These are phyloP conservation scores for Lepiota brunneoincarnata DNA, from an alignment of 768 basidiomycete species.

Conservation along the genomic window DNA sequence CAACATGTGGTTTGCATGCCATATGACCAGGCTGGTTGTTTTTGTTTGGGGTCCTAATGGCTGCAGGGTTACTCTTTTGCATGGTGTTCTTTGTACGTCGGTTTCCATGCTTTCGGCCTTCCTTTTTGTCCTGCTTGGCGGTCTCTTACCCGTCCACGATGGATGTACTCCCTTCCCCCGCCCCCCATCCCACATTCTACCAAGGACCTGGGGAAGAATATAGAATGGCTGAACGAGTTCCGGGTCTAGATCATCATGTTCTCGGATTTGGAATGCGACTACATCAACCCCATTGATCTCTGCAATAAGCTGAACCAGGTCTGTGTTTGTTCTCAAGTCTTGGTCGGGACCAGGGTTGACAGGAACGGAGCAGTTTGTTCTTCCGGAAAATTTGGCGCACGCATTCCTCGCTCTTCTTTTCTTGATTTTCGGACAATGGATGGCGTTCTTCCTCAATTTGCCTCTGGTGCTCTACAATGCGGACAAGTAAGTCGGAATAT, in stretches of 20 bases:
- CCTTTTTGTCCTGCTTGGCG: no score
- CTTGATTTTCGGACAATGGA: slow-evolving; percentile 95
- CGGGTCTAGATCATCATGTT: slow-evolving; percentile 94
- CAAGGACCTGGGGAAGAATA: not conserved
- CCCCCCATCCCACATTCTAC: not conserved
- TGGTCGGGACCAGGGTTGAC: not conserved
- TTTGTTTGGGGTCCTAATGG: slow-evolving; percentile 93
- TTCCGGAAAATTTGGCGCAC: slow-evolving; percentile 95
- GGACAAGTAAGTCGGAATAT: slow-evolving; percentile 71
- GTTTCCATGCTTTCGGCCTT: no score
- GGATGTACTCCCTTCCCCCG: not conserved
- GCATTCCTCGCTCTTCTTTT: slow-evolving; percentile 88
- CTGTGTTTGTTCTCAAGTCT: slow-evolving; percentile 18
- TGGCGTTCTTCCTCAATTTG: slow-evolving; percentile 85
- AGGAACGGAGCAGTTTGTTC: slow-evolving; percentile 70
- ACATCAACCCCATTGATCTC: slow-evolving; percentile 99
- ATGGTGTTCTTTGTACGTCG: slow-evolving; percentile 97
- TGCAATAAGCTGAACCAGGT: slow-evolving; percentile 99
- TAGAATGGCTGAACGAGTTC: slow-evolving; percentile 7
- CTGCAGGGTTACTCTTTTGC: slow-evolving; percentile 93
- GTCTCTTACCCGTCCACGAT: not conserved
- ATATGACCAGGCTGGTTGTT: slow-evolving; percentile 82
- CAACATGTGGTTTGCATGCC: slow-evolving; percentile 4
- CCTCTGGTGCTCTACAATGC: slow-evolving; percentile 88
- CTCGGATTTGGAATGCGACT: slow-evolving; percentile 98